Evolutionary conservation across 208 protist genomes (phyloP).

Genomic region (Porcisia hertigi): DNA sequence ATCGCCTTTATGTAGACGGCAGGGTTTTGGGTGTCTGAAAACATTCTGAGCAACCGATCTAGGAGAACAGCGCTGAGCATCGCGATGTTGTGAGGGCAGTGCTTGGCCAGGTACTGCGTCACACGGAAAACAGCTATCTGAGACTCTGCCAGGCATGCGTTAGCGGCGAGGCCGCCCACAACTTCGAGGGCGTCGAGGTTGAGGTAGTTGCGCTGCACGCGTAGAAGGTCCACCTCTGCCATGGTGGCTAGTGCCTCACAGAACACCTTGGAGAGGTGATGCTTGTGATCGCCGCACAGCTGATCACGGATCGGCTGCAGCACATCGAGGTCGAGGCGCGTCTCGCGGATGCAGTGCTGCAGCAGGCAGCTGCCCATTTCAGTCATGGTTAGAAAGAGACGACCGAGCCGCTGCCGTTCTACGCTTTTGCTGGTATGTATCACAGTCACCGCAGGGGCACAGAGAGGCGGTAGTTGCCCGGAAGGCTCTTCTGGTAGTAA

Average conservation of each 20-base stretch:
- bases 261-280: conserved; percentile 46
- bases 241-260: conserved; percentile 51
- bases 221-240: conserved; percentile 27
- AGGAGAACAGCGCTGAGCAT: conserved; percentile 48
- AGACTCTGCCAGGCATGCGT: conserved; percentile 48
- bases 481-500: conserved; percentile 23
- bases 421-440: conserved; percentile 16
- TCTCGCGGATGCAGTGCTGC: conserved; percentile 32
- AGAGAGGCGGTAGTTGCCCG: conserved; percentile 21
- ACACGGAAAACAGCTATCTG: conserved; percentile 56
- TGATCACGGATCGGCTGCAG: conserved; percentile 63
- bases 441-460: conserved; percentile 24
- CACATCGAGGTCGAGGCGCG: conserved; percentile 38
- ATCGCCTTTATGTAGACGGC: conserved; percentile 56
- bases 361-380: conserved; percentile 32
- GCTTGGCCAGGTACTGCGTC: conserved; percentile 36
- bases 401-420: conserved; percentile 39
- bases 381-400: conserved; percentile 29
- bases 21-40: conserved; percentile 37
- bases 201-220: conserved; percentile 43
- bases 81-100: conserved; percentile 53
- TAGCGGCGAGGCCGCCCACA: conserved; percentile 40
- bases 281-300: conserved; percentile 43
- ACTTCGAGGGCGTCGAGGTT: conserved; percentile 77
- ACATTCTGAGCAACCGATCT: conserved; percentile 39